Evolutionary conservation across 176 grass and related monocot species (phyloP).

Genomic region (Musa beccarii): DNA sequence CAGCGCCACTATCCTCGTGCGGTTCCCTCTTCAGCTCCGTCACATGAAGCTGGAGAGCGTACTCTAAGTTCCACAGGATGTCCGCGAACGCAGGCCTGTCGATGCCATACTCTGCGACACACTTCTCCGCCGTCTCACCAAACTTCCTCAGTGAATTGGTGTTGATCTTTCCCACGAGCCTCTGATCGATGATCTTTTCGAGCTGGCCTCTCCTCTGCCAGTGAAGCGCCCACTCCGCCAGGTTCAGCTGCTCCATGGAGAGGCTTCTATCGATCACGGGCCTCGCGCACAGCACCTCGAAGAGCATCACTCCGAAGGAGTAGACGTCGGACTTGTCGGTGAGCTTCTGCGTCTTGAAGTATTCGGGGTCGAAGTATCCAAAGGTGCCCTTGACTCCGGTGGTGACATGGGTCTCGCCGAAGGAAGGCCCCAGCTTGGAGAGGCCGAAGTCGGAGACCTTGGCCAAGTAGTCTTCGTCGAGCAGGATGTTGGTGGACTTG

Average conservation of each 20-base stretch:
- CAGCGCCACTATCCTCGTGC: background rate
- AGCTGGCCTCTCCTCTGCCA: constrained; percentile 10
- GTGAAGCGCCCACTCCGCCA: constrained; percentile 12
- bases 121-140: constrained; percentile 8
- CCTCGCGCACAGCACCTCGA: constrained; percentile 20
- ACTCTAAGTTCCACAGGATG: constrained; percentile 13
- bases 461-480: constrained; percentile 24
- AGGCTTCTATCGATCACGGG: background rate
- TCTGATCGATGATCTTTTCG: constrained; percentile 8
- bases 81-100: constrained; percentile 1
- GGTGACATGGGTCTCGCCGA: background rate
- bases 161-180: constrained; percentile 3
- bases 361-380: constrained; percentile 9
- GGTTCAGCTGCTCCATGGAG: background rate
- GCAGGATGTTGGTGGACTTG: constrained; percentile 90
- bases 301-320: constrained; percentile 13
- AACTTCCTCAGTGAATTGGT: constrained; percentile 1
- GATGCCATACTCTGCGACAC: background rate
- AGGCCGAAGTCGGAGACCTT: constrained; percentile 5
- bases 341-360: constrained; percentile 14
- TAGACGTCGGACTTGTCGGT: constrained; percentile 13
- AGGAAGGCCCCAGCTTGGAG: background rate
- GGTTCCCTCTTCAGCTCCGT: constrained; percentile 16
- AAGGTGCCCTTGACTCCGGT: background rate
- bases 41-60: constrained; percentile 14